phyloP scores from a whole-genome alignment of 495 filamentous ascomycete species.

The Rhypophila decipiens region DNA sequence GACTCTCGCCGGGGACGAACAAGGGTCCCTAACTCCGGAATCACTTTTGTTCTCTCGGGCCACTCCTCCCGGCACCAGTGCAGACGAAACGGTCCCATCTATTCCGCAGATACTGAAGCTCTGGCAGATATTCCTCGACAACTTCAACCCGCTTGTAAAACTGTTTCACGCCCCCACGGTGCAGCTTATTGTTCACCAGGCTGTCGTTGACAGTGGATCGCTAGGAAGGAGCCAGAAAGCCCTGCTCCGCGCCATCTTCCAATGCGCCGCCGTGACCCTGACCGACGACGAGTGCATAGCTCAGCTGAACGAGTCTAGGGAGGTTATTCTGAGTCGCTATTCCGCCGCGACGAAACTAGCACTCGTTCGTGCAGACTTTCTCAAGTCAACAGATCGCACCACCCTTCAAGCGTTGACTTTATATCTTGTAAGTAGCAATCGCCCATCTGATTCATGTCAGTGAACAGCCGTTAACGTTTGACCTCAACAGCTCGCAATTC shows the following conservation, averaged over 20 bases:
- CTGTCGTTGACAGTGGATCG: not conserved
- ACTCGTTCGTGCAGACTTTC: not conserved
- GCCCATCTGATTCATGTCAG: too few species aligned
- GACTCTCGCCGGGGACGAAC: too few species aligned
- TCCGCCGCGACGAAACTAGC: not conserved
- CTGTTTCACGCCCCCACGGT: not conserved
- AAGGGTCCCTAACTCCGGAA: too few species aligned
- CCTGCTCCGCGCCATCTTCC: not conserved
- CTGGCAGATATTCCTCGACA: slow-evolving; percentile 1
- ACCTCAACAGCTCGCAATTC: not conserved
- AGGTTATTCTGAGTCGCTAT: not conserved
- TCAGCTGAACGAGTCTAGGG: not conserved
- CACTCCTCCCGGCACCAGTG: too few species aligned
- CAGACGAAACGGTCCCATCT: too few species aligned
- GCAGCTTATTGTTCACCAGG: not conserved
- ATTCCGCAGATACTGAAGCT: not conserved
- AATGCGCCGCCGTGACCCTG: not conserved
- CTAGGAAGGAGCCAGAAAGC: not conserved
- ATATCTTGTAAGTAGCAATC: not conserved
- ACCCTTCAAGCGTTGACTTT: not conserved
- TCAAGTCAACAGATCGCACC: not conserved
- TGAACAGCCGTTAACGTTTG: not conserved
- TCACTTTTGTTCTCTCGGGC: too few species aligned
- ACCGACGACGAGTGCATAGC: not conserved
- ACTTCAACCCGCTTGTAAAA: slow-evolving; percentile 1